Percentiles rank a stretch among this genome's conserved stretches.
phyloP scores from a whole-genome alignment of 306 rosid genomes.

The Malus asiatica region DNA sequence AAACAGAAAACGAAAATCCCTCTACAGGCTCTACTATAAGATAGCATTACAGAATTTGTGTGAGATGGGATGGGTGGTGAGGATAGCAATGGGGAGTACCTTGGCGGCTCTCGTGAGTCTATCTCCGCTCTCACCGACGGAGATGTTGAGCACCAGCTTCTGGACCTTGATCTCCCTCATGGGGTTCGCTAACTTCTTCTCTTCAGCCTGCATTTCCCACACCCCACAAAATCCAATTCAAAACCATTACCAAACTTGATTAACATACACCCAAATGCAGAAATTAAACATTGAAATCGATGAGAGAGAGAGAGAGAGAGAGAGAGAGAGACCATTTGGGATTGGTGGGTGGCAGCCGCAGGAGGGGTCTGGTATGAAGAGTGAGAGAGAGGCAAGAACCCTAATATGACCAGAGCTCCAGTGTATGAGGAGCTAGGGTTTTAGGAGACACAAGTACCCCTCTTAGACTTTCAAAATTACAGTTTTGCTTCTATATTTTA shows the following conservation, averaged over 20 bases:
- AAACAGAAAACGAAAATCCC: neutral
- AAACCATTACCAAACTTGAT: neutral
- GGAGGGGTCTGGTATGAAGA: neutral
- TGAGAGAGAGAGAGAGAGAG: neutral
- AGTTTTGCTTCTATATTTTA: neutral
- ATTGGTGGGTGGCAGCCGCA: slow-evolving; percentile 6
- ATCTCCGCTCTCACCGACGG: slow-evolving; percentile 81
- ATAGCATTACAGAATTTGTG: neutral
- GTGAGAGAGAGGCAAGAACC: neutral
- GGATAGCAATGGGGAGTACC: slow-evolving; percentile 17
- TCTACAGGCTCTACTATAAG: neutral
- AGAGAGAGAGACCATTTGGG: slow-evolving; percentile 12
- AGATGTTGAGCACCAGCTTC: slow-evolving; percentile 75
- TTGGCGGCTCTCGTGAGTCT: slow-evolving; percentile 78
- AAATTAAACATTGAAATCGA: neutral
- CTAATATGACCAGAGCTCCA: neutral
- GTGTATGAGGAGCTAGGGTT: slow-evolving; percentile 6
- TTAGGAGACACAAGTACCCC: neutral
- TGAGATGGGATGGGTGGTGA: neutral
- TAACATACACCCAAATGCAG: neutral
- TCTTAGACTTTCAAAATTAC: neutral
- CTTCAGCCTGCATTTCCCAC: slow-evolving; percentile 47
- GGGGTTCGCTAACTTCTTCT: slow-evolving; percentile 64
- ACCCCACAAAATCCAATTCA: neutral
- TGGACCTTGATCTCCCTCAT: slow-evolving; percentile 82